Base-by-base conservation (phyloP, 106 monocot species). In the Hemerocallis citrina region DNA sequence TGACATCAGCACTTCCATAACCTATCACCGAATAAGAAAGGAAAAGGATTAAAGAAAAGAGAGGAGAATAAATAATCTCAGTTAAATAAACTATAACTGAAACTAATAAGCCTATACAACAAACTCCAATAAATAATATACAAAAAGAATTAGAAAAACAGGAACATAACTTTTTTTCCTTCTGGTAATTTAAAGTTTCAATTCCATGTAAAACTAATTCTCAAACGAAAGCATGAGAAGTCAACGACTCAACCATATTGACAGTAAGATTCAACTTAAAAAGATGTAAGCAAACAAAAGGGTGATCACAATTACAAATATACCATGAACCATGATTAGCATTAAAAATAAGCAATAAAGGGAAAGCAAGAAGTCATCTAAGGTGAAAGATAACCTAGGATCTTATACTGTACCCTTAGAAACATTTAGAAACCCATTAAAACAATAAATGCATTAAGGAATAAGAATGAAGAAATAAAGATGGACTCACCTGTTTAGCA, bases 1-100 rank as follows among this genome's bases (percentile, higher is more conserved):
- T n/a, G 77, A 57, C 93, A 93, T 93, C 63, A 93, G 56, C 8
- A 93, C 89, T 69, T 93, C 93, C 93, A 93, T 93, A 39, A 93
- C 93, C 93, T 93, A 74, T 0, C 12, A 76, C 21, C 6, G 63
- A 22, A 34, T 36, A 52, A 13, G 5, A 38, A 38, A 38, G 37
- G 7, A 38, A 38, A 6, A 38, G 11, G 37, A 38, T 38, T 11
- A n/a, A n/a, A n/a, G n/a, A n/a, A n/a, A n/a, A n/a, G n/a, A n/a
- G n/a, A n/a, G n/a, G n/a, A n/a, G n/a, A n/a, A n/a, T n/a, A n/a
- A n/a, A n/a, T n/a, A n/a, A n/a, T n/a, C n/a, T n/a, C n/a, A n/a
- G n/a, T n/a, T n/a, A n/a, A n/a, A n/a, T n/a, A n/a, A n/a, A n/a
- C n/a, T n/a, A n/a, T n/a, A n/a, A n/a, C n/a, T n/a, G n/a, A n/a